phyloP scores from a whole-genome alignment of 1,139 yeast species.

The Taphrina flavorubra region DNA sequence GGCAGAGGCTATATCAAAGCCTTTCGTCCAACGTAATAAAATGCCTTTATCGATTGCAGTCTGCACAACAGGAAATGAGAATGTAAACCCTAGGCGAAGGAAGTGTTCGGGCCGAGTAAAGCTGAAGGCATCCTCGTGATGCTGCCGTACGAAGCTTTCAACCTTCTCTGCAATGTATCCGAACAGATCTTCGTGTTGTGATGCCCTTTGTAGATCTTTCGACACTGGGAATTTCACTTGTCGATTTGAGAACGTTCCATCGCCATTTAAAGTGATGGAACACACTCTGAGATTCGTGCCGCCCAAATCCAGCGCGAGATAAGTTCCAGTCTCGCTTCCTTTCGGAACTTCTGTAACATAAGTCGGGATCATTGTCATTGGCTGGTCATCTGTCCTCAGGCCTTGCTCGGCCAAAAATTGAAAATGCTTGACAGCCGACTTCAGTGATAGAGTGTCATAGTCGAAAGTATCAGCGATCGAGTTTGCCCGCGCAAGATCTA shows the following conservation, averaged over 20 bases:
- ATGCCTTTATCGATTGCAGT: conserved; percentile 76
- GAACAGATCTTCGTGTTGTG: conserved; percentile 64
- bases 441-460: conserved; percentile 18
- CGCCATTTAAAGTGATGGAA: conserved; percentile 77
- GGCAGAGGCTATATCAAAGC: conserved; percentile 81
- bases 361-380: conserved; percentile 48
- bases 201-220: conserved; percentile 67
- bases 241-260: conserved; percentile 71
- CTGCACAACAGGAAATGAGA: conserved; percentile 89
- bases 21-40: conserved; percentile 93
- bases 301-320: conserved; percentile 83
- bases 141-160: conserved; percentile 64
- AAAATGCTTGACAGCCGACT: conserved; percentile 37
- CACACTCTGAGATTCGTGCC: conserved; percentile 91
- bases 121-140: conserved; percentile 60
- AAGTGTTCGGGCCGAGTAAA: conserved; percentile 48
- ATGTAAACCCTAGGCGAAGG: conserved; percentile 85
- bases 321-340: conserved; percentile 79
- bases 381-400: conserved; percentile 42
- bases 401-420: conserved; percentile 40
- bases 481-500: background rate
- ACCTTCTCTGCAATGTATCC: conserved; percentile 74
- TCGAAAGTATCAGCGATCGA: conserved; percentile 20
- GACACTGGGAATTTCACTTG: conserved; percentile 81
- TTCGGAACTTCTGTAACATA: conserved; percentile 75